Conservation (phyloP, 768 basidiomycete genomes). For the Clavulina sp. region DNA sequence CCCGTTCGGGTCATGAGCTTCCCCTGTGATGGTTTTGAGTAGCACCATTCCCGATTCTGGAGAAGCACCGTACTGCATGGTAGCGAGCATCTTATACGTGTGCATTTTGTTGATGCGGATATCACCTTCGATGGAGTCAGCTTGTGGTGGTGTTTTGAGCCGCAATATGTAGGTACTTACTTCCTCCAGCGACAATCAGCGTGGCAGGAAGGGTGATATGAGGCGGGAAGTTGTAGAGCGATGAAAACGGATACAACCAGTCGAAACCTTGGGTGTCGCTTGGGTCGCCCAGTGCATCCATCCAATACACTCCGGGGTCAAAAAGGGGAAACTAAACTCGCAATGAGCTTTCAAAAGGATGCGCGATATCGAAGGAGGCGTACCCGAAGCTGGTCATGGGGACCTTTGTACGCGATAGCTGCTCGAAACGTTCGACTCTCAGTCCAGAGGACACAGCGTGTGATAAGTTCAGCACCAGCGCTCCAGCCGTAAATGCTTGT, state of each 20-base stretch:
- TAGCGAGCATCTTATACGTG: constrained; percentile 68
- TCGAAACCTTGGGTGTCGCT: constrained; percentile 65
- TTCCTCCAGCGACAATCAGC: constrained; percentile 70
- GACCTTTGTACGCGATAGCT: constrained; percentile 66
- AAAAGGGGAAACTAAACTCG: background rate
- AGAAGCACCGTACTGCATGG: constrained; percentile 47
- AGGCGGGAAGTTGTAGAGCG: constrained; percentile 58
- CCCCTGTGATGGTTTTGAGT: constrained; percentile 60
- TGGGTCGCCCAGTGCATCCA: constrained; percentile 61
- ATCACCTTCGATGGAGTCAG: constrained; percentile 33
- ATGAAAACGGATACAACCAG: constrained; percentile 65
- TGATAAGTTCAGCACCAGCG: constrained; percentile 71
- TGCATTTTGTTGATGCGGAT: constrained; percentile 78
- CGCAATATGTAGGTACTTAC: constrained; percentile 27
- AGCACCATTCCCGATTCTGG: constrained; percentile 57
- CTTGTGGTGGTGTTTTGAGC: no score
- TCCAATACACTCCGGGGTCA: constrained; percentile 72
- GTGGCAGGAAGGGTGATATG: constrained; percentile 45
- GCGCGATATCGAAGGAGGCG: background rate
- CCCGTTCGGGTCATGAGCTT: constrained; percentile 67
- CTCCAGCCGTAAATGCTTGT: constrained; percentile 64
- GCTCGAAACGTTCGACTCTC: constrained; percentile 62
- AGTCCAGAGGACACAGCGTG: constrained; percentile 69
- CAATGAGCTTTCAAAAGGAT: background rate
- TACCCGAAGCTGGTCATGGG: constrained; percentile 64